Base-by-base conservation (phyloP, 352 stramenopile species). In the Phytophthora citricola region DNA sequence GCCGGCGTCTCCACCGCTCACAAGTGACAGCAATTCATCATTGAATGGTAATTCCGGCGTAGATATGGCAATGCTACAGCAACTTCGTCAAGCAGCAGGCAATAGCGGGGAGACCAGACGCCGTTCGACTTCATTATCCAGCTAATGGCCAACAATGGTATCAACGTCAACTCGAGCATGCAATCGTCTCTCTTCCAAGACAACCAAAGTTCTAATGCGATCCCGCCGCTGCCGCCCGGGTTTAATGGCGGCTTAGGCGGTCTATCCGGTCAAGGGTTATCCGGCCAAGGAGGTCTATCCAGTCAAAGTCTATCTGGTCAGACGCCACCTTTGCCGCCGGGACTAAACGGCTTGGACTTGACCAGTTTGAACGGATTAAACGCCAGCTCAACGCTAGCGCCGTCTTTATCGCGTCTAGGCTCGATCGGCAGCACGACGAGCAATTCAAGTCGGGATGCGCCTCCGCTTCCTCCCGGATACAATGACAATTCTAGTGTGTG, bases 41-140 rank as follows among this genome's bases (percentile, higher is more conserved):
- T 38, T 62, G 17, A 73, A 65, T 54, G 45, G 52, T 29, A 75
- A 69, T 66, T 51, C 39, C 1, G 31, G 36, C 5, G 58, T 63
- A 44, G 69, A 70, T 54, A 43, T 73, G 50, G 44, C 48, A 3
- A 70, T 66, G 54, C 38, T 73, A 45, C 55, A 51, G 31, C 61
- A 75, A 50, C 43, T 70, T 3, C 63, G 48, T 46, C 58, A 73
- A 71, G 63, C 58, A 22, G 63, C 54, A 38, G 41, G 41, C 17
- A 32, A 12, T 26, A 47, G 26, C 31, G 47, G 38, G 47, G 54
- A 3, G 64, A 73, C 20, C 58, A 76, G 24, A 56, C 58, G 12
- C 48, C 63, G n/a, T 67, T 76, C 22, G 64, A 76, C 29, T 73
- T 58, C 36, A 63, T 76, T 51, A 63, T 71, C 27, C 45, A 76